These are phyloP conservation scores for Ophiosphaerella korrae DNA, from an alignment of 2,329 filamentous ascomycete genomes.

Conservation along the genomic window DNA sequence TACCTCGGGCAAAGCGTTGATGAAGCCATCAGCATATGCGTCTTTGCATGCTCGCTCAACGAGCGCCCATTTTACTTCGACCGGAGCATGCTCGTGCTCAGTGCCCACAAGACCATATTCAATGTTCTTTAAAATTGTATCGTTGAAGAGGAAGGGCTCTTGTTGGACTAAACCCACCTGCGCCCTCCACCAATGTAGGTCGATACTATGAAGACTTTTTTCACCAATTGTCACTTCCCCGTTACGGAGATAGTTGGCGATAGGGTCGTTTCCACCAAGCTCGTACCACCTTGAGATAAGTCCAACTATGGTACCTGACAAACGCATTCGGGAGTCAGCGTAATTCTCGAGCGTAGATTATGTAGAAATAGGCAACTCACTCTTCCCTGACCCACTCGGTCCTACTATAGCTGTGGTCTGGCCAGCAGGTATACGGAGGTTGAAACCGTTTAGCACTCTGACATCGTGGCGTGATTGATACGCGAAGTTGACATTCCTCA, in stretches of 20 bases:
- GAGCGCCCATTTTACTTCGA: conserved; percentile 68
- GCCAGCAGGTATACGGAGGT: conserved; percentile 78
- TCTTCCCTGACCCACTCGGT: conserved; percentile 90
- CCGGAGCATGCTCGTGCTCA: conserved; percentile 58
- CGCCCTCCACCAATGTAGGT: conserved; percentile 85
- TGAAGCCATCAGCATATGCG: conserved; percentile 92
- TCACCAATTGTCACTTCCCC: conserved; percentile 26
- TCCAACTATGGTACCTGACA: conserved; percentile 75
- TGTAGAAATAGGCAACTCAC: not conserved
- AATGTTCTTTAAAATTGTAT: conserved; percentile 87
- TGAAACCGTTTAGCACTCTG: conserved; percentile 80
- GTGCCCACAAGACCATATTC: conserved; percentile 75
- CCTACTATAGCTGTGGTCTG: conserved; percentile 92
- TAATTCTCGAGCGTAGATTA: too few species aligned
- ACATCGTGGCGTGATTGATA: conserved; percentile 70
- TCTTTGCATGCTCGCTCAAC: conserved; percentile 67
- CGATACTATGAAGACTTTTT: conserved; percentile 73
- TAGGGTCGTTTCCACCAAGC: conserved; percentile 39
- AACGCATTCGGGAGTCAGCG: too few species aligned
- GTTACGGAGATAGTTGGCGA: conserved; percentile 24
- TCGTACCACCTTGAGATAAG: conserved; percentile 88
- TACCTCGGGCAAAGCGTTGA: conserved; percentile 61
- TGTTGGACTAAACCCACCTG: conserved; percentile 91
- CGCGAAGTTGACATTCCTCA: conserved; percentile 28
- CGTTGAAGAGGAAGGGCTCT: conserved; percentile 86